phyloP scores from a whole-genome alignment of 2,329 filamentous ascomycete species.

The Sclerotinia glacialis region DNA sequence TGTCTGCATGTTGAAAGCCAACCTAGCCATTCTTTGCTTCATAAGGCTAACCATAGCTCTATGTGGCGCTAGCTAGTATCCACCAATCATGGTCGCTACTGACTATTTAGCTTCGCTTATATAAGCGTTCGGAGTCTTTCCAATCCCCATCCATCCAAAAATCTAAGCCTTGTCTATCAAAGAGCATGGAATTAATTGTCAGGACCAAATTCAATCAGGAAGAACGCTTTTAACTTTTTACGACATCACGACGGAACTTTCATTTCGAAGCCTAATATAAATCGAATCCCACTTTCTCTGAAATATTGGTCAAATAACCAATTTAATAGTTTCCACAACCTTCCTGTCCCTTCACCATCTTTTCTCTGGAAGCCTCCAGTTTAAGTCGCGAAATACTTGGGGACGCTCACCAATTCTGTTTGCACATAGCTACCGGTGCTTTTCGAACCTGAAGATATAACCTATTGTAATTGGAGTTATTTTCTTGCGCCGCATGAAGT shows the following conservation, averaged over 20 bases:
- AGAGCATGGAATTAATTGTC: slow-evolving; percentile 10
- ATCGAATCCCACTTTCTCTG: slow-evolving; percentile 3
- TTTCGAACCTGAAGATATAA: slow-evolving; percentile 11
- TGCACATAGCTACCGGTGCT: slow-evolving; percentile 2
- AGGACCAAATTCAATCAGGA: slow-evolving; percentile 5
- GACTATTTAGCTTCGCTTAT: background rate
- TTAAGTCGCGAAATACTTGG: slow-evolving; percentile 1
- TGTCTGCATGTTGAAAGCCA: background rate
- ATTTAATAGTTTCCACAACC: background rate
- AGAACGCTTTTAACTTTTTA: slow-evolving; percentile 8
- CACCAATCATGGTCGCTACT: background rate
- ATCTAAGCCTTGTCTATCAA: slow-evolving; percentile 15
- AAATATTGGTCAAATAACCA: background rate
- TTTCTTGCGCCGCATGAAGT: slow-evolving; percentile 21
- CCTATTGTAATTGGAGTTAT: slow-evolving; percentile 1
- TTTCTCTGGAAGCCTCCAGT: background rate
- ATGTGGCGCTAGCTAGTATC: background rate
- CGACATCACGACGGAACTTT: slow-evolving; percentile 11
- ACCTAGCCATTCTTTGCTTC: background rate
- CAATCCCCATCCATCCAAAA: slow-evolving; percentile 12
- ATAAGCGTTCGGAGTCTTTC: slow-evolving; percentile 14
- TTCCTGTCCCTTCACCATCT: background rate
- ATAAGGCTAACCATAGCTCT: background rate
- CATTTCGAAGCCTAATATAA: background rate
- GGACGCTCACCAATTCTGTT: slow-evolving; percentile 3